These are phyloP conservation scores for Gossypium sturtianum DNA, from an alignment of 345 rosid genomes.

Conservation along the genomic window DNA sequence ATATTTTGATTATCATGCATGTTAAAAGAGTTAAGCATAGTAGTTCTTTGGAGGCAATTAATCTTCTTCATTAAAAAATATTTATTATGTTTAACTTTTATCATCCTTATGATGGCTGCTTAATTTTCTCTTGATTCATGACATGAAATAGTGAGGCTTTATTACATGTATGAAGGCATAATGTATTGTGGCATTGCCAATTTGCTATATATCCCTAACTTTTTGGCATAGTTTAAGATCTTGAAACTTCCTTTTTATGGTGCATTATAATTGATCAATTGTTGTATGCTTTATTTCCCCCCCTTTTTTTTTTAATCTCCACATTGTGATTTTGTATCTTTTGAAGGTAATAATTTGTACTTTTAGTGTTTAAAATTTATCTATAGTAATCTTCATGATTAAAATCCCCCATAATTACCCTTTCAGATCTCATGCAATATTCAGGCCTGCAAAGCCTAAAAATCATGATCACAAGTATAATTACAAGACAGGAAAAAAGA, in stretches of 20 bases:
- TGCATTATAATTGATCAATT: slow-evolving; percentile 36
- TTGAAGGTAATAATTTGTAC: slow-evolving; percentile 32
- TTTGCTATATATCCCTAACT: slow-evolving; percentile 1
- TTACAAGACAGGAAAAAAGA: slow-evolving; percentile 3
- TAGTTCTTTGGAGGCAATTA: too few relatives aligned
- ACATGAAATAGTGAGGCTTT: neutral
- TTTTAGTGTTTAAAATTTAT: slow-evolving; percentile 28
- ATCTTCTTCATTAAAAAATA: neutral
- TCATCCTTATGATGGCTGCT: neutral
- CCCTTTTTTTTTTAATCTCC: slow-evolving; percentile 11
- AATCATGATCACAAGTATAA: slow-evolving; percentile 20
- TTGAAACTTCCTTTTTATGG: slow-evolving; percentile 18
- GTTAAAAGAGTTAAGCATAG: neutral
- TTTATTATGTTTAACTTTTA: neutral
- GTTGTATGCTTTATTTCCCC: slow-evolving; percentile 11
- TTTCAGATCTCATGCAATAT: slow-evolving; percentile 22
- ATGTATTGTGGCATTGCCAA: neutral
- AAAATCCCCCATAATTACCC: neutral
- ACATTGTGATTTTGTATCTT: slow-evolving; percentile 22
- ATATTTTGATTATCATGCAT: neutral
- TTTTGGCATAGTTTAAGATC: slow-evolving; percentile 13
- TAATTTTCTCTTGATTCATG: neutral
- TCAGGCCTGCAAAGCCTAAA: slow-evolving; percentile 25
- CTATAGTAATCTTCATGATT: slow-evolving; percentile 5
- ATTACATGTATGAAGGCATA: neutral